Percentiles rank a stretch among this genome's conserved stretches.
phyloP scores from a whole-genome alignment of 352 stramenopile genomes.

The Globisporangium lucens region DNA sequence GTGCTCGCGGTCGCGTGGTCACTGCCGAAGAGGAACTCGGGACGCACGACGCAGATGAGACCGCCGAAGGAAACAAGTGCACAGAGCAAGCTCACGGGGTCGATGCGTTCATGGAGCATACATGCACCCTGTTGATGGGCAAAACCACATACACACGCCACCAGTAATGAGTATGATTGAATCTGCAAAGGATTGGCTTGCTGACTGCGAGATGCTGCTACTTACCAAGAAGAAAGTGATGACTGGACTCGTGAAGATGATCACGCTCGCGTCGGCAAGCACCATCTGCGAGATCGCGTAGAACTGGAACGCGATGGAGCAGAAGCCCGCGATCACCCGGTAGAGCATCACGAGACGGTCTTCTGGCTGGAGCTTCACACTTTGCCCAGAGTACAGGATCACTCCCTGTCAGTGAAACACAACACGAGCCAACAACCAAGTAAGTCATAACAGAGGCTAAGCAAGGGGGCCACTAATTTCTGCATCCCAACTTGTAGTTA shows the following conservation, averaged over 20 bases:
- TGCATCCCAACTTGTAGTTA: not conserved
- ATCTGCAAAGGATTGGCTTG: too few relatives aligned
- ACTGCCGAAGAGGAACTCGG: conserved; percentile 38
- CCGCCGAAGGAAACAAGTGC: conserved; percentile 37
- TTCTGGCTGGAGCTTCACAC: conserved; percentile 39
- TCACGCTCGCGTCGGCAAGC: conserved; percentile 57
- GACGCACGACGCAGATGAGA: conserved; percentile 43
- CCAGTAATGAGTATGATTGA: too few relatives aligned
- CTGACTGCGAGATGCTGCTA: not conserved
- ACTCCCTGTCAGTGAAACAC: not conserved
- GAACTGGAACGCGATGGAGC: conserved; percentile 56
- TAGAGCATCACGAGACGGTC: conserved; percentile 59
- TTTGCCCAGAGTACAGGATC: conserved; percentile 40
- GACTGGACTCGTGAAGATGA: conserved; percentile 65
- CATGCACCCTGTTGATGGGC: not conserved
- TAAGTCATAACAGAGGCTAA: not conserved
- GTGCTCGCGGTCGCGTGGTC: conserved; percentile 13
- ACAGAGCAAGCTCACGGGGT: conserved; percentile 27
- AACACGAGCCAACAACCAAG: not conserved
- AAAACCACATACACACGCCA: too few relatives aligned
- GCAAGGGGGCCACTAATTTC: too few relatives aligned
- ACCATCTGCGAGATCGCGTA: conserved; percentile 76
- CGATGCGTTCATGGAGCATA: conserved; percentile 30
- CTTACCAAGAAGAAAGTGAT: conserved; percentile 63
- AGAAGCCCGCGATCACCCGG: conserved; percentile 36